Evolutionary conservation across 2,329 filamentous ascomycete genomes (phyloP), one percentile per base, ranked within the genome.

Genomic region (Phaeosphaeriaceae sp.): DNA sequence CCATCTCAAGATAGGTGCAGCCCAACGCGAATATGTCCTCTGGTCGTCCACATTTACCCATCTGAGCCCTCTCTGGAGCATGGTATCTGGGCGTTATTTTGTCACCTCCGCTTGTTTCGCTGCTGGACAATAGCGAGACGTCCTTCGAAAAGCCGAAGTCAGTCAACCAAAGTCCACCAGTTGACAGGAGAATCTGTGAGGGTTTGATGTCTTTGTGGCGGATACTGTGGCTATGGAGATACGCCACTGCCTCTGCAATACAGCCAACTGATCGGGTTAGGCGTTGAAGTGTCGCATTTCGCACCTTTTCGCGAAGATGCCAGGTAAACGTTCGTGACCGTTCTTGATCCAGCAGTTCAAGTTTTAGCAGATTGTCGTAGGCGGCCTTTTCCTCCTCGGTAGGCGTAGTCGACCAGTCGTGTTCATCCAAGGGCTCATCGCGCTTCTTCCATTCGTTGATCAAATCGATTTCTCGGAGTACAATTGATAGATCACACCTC

Each of bases 21-120:
- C 61, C 60, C 3, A 64, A 39, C 2, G 61, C 59, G 40, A 64
- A 64, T 6, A 63, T 55, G 17, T 64, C 61, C 4, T 58, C 59
- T 6, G 60, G 42, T 2, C 57, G 45, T 6, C 61, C 58, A 21
- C 50, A 50, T 20, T 21, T 50, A 26, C 42, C 20, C 33, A 32
- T 60, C 3, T 33, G 39, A n/a, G 1, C 28, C 37, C 16, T 21
- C 34, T 7, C 23, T 16, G 15, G 36, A 23, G 15, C 17, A 7
- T 20, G 30, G 28, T 30, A 43, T 38, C 12, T 21, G 16, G 23
- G 37, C 30, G 32, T 38, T 28, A 18, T 33, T 4, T 21, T 26
- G 3, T 46, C 37, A 6, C 37, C 37, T 8, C 21, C 21, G n/a
- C 12, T 40, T 6, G 20, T 40, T 9, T 26, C 37, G n/a, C 37